Base-by-base conservation (phyloP, 768 basidiomycete species). In the Lenzites betulinus region DNA sequence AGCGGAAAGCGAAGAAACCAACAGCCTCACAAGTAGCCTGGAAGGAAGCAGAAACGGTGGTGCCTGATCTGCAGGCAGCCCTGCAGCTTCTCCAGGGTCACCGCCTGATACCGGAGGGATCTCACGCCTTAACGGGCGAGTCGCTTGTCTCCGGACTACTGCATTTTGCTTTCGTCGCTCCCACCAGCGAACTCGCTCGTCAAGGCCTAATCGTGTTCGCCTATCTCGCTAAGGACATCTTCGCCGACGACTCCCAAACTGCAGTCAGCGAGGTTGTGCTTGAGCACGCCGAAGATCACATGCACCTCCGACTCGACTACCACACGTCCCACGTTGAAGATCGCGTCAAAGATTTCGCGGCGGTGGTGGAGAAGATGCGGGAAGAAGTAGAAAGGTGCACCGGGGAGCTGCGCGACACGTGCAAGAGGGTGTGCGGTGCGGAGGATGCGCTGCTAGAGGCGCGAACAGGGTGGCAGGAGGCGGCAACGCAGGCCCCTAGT, bases 101-200 rank as follows among this genome's bases (percentile, higher is more conserved):
- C 9, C 30, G 23, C 1, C 44, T 59, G 35, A 53, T 59, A 23
- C 58, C 51, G 5, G 58, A 59, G 25, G 58, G 58, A 9, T 12
- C 33, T 2, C 28, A 46, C 15, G 58, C 58, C 44, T 7, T 53
- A 22, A 46, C 44, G 9, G n/a, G 36, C 44, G 43, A 46, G 23
- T 5, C 51, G n/a, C 58, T 59, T 35, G 39, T 59, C 46, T 23
- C 58, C 12, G 58, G 58, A 1, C 51, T 59, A 2, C 44, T 59
- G 1, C 58, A 59, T 35, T 22, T 59, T 16, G 51, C 58, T 1
- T 39, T 7, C 16, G 13, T 15, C 13, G 22, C 35, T 9, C 51
- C 58, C 22, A 7, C 51, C 35, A 2, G 23, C 18, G 49, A 58
- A 15, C 28, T 59, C 16, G 51, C 58, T 2, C 1, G 35, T 2